These are phyloP conservation scores for Psidium guajava DNA, from an alignment of 345 rosid species.

Conservation along the genomic window DNA sequence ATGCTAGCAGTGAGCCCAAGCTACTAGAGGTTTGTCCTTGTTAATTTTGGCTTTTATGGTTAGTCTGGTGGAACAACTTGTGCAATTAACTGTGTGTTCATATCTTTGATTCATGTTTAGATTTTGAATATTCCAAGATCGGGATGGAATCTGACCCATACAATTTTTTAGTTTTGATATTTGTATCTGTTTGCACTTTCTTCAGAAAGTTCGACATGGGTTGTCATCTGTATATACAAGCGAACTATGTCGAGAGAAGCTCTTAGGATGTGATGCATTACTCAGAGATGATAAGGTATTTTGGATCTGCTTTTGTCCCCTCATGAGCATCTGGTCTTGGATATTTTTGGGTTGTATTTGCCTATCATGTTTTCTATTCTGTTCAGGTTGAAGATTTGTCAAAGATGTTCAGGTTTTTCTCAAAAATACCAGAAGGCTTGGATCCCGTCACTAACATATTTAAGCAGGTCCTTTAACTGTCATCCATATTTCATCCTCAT, in stretches of 20 bases:
- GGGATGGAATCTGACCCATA: background rate
- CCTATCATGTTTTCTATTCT: background rate
- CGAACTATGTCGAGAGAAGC: constrained; percentile 38
- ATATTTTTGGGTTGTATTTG: background rate
- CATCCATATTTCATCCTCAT: background rate
- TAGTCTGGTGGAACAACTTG: background rate
- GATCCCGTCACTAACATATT: constrained; percentile 76
- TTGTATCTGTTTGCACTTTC: background rate
- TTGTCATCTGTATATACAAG: constrained; percentile 49
- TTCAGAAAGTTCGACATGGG: constrained; percentile 39
- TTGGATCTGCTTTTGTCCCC: background rate
- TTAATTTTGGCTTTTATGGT: background rate
- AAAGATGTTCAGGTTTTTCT: constrained; percentile 85
- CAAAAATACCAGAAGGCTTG: constrained; percentile 57
- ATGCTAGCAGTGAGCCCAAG: constrained; percentile 76
- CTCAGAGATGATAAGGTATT: constrained; percentile 84
- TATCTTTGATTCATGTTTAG: background rate
- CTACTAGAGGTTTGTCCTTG: constrained; percentile 59
- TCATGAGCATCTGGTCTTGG: background rate
- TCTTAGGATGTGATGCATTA: constrained; percentile 83
- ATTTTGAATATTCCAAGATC: background rate
- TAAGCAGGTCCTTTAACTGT: constrained; percentile 53
- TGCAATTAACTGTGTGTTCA: background rate
- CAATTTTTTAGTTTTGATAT: background rate
- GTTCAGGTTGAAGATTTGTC: constrained; percentile 88